Percentiles rank a stretch among this genome's conserved stretches.
These are phyloP conservation scores for Ogataea ganodermae DNA, from an alignment of 805 yeast genomes.

Conservation along the genomic window DNA sequence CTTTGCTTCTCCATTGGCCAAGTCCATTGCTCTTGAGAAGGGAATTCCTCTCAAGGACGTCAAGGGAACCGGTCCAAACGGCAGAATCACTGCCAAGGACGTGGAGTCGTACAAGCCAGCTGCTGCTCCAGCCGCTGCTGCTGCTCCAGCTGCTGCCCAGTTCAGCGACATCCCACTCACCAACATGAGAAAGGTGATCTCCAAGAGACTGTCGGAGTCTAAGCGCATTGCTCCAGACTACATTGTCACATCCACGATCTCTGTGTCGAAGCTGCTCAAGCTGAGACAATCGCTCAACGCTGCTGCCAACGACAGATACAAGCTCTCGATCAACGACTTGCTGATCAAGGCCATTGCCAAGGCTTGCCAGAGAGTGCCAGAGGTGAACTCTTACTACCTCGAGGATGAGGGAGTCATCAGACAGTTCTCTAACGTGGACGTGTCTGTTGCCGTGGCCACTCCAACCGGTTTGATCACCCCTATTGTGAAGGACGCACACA, in stretches of 20 bases:
- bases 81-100: constrained; percentile 90
- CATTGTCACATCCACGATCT: constrained; percentile 83
- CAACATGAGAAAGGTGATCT: constrained; percentile 92
- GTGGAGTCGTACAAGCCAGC: constrained; percentile 62
- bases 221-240: constrained; percentile 88
- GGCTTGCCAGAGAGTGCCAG: constrained; percentile 89
- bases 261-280: constrained; percentile 88
- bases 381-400: constrained; percentile 92
- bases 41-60: constrained; percentile 85
- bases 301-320: constrained; percentile 81
- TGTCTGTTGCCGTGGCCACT: constrained; percentile 97
- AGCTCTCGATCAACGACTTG: constrained; percentile 90
- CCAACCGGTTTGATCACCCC: constrained; percentile 98
- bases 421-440: constrained; percentile 89
- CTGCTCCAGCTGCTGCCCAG: constrained; percentile 54
- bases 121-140: constrained; percentile 46
- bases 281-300: constrained; percentile 89
- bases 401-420: constrained; percentile 88
- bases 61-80: constrained; percentile 92
- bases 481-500: constrained; percentile 83
- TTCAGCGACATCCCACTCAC: constrained; percentile 85
- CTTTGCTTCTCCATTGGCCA: constrained; percentile 93
- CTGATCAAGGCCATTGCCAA: constrained; percentile 91
- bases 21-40: constrained; percentile 86
- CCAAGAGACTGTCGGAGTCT: constrained; percentile 82